Conservation (phyloP, 129 eudicot genomes). For the Artemisia tridentata region DNA sequence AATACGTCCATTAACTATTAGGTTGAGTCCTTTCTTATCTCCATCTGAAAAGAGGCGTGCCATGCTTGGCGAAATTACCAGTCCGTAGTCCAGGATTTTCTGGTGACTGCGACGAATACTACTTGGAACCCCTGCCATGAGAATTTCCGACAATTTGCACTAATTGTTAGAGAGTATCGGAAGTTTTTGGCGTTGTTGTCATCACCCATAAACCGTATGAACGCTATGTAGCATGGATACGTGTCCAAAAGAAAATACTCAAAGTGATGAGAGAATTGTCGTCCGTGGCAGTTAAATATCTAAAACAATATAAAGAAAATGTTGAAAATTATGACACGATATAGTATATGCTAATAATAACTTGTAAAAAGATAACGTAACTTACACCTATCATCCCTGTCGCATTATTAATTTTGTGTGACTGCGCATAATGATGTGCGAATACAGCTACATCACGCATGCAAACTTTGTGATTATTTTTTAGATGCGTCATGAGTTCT, state of each 20-base stretch:
- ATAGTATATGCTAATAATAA: background rate
- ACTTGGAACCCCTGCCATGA: background rate
- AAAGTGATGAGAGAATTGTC: constrained; percentile 3
- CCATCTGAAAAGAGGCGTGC: background rate
- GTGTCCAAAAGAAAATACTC: background rate
- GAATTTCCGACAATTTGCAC: background rate
- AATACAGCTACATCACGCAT: background rate
- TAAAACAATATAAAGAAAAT: background rate
- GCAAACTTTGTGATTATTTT: background rate
- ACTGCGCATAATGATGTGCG: background rate
- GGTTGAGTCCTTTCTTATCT: background rate
- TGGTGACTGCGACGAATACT: background rate
- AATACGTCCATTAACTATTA: background rate
- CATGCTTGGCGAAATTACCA: background rate
- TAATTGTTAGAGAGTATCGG: background rate
- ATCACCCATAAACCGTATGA: background rate
- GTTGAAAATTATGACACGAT: no score
- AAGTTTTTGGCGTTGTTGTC: background rate
- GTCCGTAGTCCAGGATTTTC: background rate
- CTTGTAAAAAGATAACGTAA: background rate
- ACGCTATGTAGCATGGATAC: background rate
- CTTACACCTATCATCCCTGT: background rate
- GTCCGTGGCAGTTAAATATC: background rate
- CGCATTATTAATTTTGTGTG: background rate
- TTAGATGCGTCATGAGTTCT: background rate